A percentile compares a stretch with the other conserved stretches of the same genome.
phyloP scores from a whole-genome alignment of 805 yeast species.

The Kuraishia capsulata region DNA sequence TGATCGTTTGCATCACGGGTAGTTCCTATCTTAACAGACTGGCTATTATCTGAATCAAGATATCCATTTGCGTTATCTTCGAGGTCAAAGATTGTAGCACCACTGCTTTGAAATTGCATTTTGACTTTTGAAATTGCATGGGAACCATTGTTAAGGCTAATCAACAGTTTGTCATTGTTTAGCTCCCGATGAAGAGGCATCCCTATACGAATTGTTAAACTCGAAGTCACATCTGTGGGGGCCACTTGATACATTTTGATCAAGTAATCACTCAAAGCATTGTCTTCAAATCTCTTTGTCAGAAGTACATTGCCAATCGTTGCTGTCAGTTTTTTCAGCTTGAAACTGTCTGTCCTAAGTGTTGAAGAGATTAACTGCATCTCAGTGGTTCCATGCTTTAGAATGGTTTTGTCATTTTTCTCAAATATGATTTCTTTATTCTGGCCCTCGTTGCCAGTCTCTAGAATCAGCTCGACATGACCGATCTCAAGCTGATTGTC shows the following conservation, averaged over 20 bases:
- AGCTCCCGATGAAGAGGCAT: slow-evolving; percentile 19
- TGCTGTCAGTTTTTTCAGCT: slow-evolving; percentile 9
- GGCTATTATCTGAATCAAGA: neutral
- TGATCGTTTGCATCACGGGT: neutral
- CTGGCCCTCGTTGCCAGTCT: slow-evolving; percentile 5
- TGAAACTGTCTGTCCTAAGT: slow-evolving; percentile 13
- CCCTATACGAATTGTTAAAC: neutral
- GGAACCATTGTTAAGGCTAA: slow-evolving; percentile 6
- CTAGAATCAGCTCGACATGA: slow-evolving; percentile 9
- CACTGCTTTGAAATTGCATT: neutral
- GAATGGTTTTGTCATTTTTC: neutral
- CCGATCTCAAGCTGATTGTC: slow-evolving; percentile 5
- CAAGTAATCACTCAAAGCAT: slow-evolving; percentile 11
- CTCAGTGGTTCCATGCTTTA: slow-evolving; percentile 2
- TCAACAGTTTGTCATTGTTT: slow-evolving; percentile 18
- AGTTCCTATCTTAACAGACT: neutral
- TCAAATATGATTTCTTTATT: slow-evolving; percentile 6
- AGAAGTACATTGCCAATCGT: slow-evolving; percentile 14
- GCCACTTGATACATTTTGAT: slow-evolving; percentile 6
- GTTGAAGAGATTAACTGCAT: slow-evolving; percentile 8
- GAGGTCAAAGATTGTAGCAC: neutral
- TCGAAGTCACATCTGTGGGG: neutral
- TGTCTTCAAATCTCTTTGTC: slow-evolving; percentile 6
- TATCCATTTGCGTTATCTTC: neutral
- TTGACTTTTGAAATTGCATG: neutral